phyloP scores from a whole-genome alignment of 129 eudicot species.

The Chrysanthemum seticuspe region DNA sequence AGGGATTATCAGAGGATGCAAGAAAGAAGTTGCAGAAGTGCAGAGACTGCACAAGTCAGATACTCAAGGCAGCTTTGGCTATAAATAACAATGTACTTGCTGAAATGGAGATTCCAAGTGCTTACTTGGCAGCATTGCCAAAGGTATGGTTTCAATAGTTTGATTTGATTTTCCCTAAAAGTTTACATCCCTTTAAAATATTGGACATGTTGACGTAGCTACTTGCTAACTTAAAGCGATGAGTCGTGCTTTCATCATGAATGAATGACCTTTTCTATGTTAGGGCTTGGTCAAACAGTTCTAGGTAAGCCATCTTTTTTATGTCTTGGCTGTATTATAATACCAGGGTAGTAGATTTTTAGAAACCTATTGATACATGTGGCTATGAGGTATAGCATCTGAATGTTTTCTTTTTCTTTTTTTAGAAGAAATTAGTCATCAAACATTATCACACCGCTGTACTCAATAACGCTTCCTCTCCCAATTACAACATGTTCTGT shows the following conservation, averaged over 20 bases:
- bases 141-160: slow-evolving; percentile 45
- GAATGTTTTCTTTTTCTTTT: too few relatives aligned
- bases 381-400: too few relatives aligned
- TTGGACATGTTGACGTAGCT: slow-evolving; percentile 2
- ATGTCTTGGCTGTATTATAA: background rate
- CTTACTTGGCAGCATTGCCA: slow-evolving; percentile 78
- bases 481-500: background rate
- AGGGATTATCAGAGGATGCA: slow-evolving; percentile 77
- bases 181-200: background rate
- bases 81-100: slow-evolving; percentile 82
- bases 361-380: too few relatives aligned
- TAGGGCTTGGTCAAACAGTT: background rate
- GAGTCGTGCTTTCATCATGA: slow-evolving; percentile 1
- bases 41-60: slow-evolving; percentile 94
- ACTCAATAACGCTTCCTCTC: background rate
- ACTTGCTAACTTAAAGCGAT: slow-evolving; percentile 12
- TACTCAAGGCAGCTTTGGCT: slow-evolving; percentile 89
- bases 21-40: slow-evolving; percentile 85
- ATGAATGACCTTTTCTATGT: background rate
- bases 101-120: slow-evolving; percentile 89
- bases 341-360: too few relatives aligned
- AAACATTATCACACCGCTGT: too few relatives aligned
- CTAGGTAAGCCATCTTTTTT: background rate
- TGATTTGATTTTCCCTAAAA: background rate
- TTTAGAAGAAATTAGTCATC: too few relatives aligned